Base-by-base conservation (phyloP, 2,329 filamentous ascomycete genomes). In the Celoporthe dispersa region DNA sequence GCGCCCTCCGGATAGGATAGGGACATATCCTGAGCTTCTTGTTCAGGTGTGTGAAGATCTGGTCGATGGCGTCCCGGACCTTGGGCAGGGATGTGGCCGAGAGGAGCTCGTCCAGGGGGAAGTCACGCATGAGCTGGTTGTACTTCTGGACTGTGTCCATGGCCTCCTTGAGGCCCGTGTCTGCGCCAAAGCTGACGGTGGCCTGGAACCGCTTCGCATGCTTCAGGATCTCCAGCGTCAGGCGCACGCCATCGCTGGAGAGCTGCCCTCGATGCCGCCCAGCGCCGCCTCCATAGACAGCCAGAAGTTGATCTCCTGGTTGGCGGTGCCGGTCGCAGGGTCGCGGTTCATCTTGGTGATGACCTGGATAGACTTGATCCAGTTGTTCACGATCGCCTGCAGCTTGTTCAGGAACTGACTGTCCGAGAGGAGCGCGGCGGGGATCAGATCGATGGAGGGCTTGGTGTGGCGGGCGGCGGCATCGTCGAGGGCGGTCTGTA, bases 221-320 rank as follows among this genome's bases (percentile, higher is more conserved):
- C 80, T 97, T 95, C 73, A 99, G 86, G 72, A 99, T 95, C 75
- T 98, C 95, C 79, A 99, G 87, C 0, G 97, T 98, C 76, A 99
- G 82, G 75, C 90, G 86, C 28, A 99, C 95, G 37, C 96, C 96
- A 68, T 97, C 93, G 73, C 94, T 94, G 72, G 91, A 87, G 69
- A 99, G 87, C 80, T 98, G 95, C 55, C 87, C 79, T 98, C 95
- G 71, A 99, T 97, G 37, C 92, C 92, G 79, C 98, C 94, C 73
- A 99, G 82, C 5, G 94, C 93, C 22, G 91, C 92, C 80, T 99
- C 97, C 92, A 99, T 97, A 1, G 94, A 97, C 65, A 99, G 81
- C 96, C 96, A 99, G 78, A 99, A 99, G 80, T 98, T 98, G 80
- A 99, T 97, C 80, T 99, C 96, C 80, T 98, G 96, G 69, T 93